phyloP scores from a whole-genome alignment of 2,329 filamentous ascomycete species.

The Thielaviopsis punctulata region DNA sequence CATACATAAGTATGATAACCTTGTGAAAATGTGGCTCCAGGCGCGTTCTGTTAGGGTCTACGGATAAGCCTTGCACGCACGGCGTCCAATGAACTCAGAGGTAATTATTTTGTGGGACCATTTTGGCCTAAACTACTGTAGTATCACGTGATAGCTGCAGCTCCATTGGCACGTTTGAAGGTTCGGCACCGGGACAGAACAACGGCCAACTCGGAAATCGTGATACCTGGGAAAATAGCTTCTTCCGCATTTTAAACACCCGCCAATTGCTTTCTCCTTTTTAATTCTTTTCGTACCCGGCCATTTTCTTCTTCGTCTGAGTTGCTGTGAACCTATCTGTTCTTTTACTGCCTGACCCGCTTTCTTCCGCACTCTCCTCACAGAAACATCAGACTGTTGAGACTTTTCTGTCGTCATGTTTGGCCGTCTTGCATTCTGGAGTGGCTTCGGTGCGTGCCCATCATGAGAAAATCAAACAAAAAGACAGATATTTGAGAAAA shows the following conservation, averaged over 20 bases:
- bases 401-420: constrained; percentile 30
- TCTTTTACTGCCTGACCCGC: no score
- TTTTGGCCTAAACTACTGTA: background rate
- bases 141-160: background rate
- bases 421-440: constrained; percentile 60
- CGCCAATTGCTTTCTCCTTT: background rate
- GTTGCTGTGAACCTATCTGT: background rate
- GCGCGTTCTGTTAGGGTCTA: background rate
- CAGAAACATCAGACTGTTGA: background rate
- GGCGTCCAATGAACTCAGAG: background rate
- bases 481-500: background rate
- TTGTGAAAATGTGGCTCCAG: no score
- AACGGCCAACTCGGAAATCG: background rate
- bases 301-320: no score
- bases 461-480: background rate
- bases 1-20: no score
- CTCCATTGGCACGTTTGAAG: background rate
- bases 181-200: background rate
- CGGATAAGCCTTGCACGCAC: background rate
- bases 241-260: background rate
- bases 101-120: background rate
- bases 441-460: constrained; percentile 63
- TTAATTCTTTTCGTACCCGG: no score
- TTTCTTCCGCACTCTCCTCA: background rate
- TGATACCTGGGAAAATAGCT: background rate